A percentile compares a stretch with the other conserved stretches of the same genome.
phyloP scores from a whole-genome alignment of 1,284 basidiomycete species.

The Sporisorium scitamineum region DNA sequence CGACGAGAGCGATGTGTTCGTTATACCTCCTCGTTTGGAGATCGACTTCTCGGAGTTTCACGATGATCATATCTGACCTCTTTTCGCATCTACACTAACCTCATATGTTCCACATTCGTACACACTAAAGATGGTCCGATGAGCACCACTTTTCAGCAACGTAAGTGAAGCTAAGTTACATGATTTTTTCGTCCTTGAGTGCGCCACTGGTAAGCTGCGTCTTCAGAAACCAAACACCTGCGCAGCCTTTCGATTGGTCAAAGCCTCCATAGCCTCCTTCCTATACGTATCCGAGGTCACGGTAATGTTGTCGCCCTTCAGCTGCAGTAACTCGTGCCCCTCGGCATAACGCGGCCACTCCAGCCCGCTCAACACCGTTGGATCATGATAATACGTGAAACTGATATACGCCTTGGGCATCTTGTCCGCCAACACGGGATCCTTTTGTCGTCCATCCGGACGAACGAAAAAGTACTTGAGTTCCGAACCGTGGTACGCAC shows the following conservation, averaged over 20 bases:
- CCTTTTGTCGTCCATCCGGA: conserved; percentile 28
- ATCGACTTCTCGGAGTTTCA: conserved; percentile 43
- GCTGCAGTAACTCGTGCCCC: conserved; percentile 24
- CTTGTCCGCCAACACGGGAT: conserved; percentile 24
- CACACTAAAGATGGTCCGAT: background rate
- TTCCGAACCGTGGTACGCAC: conserved; percentile 32
- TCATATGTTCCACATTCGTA: background rate
- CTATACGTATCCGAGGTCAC: conserved; percentile 37
- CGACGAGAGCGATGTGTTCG: conserved; percentile 48
- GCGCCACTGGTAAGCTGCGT: too few species aligned
- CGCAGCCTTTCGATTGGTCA: conserved; percentile 22
- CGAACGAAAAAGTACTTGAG: conserved; percentile 32
- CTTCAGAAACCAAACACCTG: conserved; percentile 35
- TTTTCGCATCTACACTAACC: background rate
- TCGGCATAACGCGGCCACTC: conserved; percentile 33
- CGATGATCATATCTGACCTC: conserved; percentile 28
- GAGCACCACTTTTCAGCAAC: background rate
- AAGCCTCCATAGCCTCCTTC: conserved; percentile 40
- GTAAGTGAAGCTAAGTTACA: background rate
- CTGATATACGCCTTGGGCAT: conserved; percentile 36
- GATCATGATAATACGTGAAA: conserved; percentile 38
- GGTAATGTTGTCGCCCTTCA: conserved; percentile 42
- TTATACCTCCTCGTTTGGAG: conserved; percentile 62
- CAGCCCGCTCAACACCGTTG: conserved; percentile 18
- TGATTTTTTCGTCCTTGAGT: too few species aligned